Evolutionary conservation across 1,284 basidiomycete species (phyloP).

Genomic region (Ganoderma lingzhi): DNA sequence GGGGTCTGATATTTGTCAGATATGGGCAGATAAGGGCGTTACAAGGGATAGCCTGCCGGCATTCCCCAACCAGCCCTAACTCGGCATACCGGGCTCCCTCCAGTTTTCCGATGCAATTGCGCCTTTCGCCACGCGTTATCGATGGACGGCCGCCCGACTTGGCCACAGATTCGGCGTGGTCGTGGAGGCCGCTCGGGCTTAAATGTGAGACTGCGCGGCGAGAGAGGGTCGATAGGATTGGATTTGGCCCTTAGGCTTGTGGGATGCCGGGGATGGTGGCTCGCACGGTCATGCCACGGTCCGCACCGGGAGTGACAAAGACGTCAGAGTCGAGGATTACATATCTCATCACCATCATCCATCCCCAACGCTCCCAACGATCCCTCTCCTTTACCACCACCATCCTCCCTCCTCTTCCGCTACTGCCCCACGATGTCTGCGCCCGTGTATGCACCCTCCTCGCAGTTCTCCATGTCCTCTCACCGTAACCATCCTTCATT

Average conservation of each 20-base stretch:
- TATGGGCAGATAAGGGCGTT: too few species aligned
- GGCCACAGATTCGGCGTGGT: background rate
- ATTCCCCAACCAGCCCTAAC: too few species aligned
- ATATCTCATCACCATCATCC: constrained; percentile 46
- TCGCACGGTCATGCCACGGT: constrained; percentile 34
- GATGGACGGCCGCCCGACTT: background rate
- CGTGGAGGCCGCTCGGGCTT: background rate
- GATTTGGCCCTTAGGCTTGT: constrained; percentile 5
- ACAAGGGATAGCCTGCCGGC: too few species aligned
- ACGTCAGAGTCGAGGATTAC: constrained; percentile 36
- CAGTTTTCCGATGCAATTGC: constrained; percentile 24
- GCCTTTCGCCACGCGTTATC: constrained; percentile 14
- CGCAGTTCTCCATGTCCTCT: constrained; percentile 13
- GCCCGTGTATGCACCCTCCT: constrained; percentile 47
- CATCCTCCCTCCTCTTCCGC: constrained; percentile 37
- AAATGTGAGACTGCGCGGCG: background rate
- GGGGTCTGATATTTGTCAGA: too few species aligned
- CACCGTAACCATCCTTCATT: constrained; percentile 21
- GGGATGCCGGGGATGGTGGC: constrained; percentile 25
- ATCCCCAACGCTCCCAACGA: constrained; percentile 29
- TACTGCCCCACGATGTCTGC: constrained; percentile 49
- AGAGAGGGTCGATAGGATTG: background rate
- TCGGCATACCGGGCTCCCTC: too few species aligned
- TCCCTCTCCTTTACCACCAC: constrained; percentile 40
- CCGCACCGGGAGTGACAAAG: constrained; percentile 38